Conservation (phyloP, 1,284 basidiomycete species). For the Tilletia caries region DNA sequence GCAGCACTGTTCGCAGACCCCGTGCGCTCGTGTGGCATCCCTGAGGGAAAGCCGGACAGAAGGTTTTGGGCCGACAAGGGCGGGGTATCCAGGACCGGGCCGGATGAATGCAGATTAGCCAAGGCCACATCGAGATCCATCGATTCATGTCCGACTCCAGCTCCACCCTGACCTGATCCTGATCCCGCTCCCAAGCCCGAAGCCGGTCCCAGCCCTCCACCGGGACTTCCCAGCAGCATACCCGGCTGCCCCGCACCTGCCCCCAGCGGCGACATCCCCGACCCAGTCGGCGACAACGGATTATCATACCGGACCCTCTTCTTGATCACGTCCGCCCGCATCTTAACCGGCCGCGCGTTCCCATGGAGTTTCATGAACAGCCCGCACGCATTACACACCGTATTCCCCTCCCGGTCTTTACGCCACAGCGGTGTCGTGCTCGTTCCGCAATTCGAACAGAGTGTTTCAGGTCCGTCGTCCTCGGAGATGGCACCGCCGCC, state of each 20-base stretch:
- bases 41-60: too few relatives aligned
- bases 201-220: neutral
- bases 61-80: too few relatives aligned
- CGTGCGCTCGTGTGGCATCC: too few relatives aligned
- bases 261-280: neutral
- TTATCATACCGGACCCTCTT: conserved; percentile 44
- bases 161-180: neutral
- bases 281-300: conserved; percentile 3
- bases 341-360: conserved; percentile 40
- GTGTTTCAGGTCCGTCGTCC: conserved; percentile 28
- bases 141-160: neutral
- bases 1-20: neutral
- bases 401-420: conserved; percentile 36
- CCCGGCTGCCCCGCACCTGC: neutral
- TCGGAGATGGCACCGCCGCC: conserved; percentile 6
- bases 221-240: neutral
- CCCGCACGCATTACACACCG: conserved; percentile 19
- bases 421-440: conserved; percentile 50
- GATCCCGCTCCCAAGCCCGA: neutral
- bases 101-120: neutral
- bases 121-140: conserved; percentile 6
- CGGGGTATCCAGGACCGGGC: neutral
- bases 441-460: conserved; percentile 50
- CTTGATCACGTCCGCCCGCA: conserved; percentile 49
- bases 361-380: conserved; percentile 41